A percentile compares a stretch with the other conserved stretches of the same genome.
Evolutionary conservation across 805 yeast species (phyloP).

Genomic region (Millerozyma miso): DNA sequence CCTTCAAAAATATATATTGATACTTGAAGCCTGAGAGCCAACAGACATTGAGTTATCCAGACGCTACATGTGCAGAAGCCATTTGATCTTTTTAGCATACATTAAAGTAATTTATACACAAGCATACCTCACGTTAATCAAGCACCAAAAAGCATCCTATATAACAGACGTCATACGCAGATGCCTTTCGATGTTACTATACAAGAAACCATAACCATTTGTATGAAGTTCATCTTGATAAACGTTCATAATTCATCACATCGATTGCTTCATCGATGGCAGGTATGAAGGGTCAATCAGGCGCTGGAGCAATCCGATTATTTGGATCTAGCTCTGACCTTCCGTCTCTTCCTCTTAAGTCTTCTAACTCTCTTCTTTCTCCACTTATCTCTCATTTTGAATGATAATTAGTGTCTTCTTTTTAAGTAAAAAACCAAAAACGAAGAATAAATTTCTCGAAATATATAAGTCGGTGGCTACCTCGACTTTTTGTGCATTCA

Average conservation of each 20-base stretch:
- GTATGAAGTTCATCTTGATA: not conserved
- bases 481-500: not conserved
- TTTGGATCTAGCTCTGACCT: constrained; percentile 99
- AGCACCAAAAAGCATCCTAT: not conserved
- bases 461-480: not conserved
- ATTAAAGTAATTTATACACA: not conserved
- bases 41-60: too few relatives aligned
- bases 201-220: constrained; percentile 3
- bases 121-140: not conserved
- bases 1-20: too few relatives aligned
- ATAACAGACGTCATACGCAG: not conserved
- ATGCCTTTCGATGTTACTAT: not conserved
- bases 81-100: not conserved
- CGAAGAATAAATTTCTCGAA: constrained; percentile 6
- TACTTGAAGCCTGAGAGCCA: too few relatives aligned
- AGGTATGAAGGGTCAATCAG: not conserved
- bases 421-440: constrained; percentile 11
- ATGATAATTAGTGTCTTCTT: constrained; percentile 27
- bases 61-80: too few relatives aligned
- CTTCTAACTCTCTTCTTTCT: constrained; percentile 99
- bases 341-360: constrained; percentile 99
- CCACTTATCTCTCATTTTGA: constrained; percentile 93
- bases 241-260: not conserved
- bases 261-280: not conserved
- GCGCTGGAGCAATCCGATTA: constrained; percentile 52